Base-by-base conservation (phyloP, 345 rosid species). In the Salix brachista region DNA sequence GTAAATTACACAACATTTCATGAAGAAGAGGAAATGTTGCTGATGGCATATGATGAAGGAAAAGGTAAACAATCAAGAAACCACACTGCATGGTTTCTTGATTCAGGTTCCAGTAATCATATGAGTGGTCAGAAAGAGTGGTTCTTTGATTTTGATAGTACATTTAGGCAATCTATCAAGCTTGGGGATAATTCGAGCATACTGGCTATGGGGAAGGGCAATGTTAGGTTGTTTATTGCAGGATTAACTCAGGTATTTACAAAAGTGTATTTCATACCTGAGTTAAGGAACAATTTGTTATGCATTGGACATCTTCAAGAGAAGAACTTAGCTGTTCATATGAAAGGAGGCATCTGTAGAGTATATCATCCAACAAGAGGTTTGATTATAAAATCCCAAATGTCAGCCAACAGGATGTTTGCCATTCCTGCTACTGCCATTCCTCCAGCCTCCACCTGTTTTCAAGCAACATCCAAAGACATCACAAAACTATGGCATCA, bases 361-460 rank as follows among this genome's bases (percentile, higher is more conserved):
- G 18, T 68, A 6, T 68, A 41, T 21, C 48, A 68, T 39, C 52
- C 26, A 0, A 41, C 0, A 25, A 68, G 28, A 64, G 42, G 70
- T 0, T 48, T 48, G 4, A 37, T 42, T 44, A 61, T 74, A 17
- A 42, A 64, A 74, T 44, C 44, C 25, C 1, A 39, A 41, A 74
- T 74, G 69, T 72, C 36, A 48, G 8, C 64, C 30, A 71, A 71
- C 9, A 50, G 12, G 44, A 71, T 71, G 28, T 71, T 72, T 18
- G 3, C 34, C 4, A 32, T 32, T 32, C 34, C 34, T 32, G 34
- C 34, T 32, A 32, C 3, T 2, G 34, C 4, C 34, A 32, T 32
- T 32, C 34, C 34, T 28, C 34, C 19, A 54, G 28, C 60, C 54
- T 48, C 19, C 16, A 48, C 1, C 0, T 23, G 11, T 6, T n/a